Evolutionary conservation across 768 basidiomycete genomes (phyloP), one percentile per base, ranked within the genome.

Genomic region (Lactarius pseudohatsudake): DNA sequence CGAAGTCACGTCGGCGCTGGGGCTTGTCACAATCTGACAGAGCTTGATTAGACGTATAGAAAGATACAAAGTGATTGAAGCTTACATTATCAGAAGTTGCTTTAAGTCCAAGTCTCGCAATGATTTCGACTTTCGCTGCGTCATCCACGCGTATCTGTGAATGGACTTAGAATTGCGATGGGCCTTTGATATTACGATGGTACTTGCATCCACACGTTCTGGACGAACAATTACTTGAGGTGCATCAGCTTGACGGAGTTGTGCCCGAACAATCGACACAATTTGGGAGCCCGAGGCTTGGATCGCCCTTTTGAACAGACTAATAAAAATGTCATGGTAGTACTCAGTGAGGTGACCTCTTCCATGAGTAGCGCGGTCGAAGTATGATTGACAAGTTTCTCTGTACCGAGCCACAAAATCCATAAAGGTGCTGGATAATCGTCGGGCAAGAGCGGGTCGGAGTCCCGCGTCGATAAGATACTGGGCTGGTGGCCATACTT

Each of bases 391-490:
- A 16, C 62, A 62, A 10, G 15, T 4, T 0, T 63, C 18, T 20
- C 40, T 59, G 15, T 58, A 38, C 1, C 50, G 57, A n/a, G 22
- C 13, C 26, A 67, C 57, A 16, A 22, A 10, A 0, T 59, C 43
- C 50, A 62, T 58, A 45, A 36, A 67, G 11, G 16, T 16, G 1
- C 2, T 22, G 2, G 45, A 62, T 28, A 67, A 1, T 26, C 13
- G 57, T 13, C 10, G 28, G 2, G 66, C 61, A 38, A 50, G 38
- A 20, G 40, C 7, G 2, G 56, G 66, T 9, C 22, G n/a, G 45
- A 67, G 41, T 16, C 65, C 66, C 50, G 55, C 38, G 18, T 55
- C 32, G 2, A 63, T 45, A 10, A 67, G 45, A 41, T 59, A 45
- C 30, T 63, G 66, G 4, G 53, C 10, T 3, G 66, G 45, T 55